Evolutionary conservation across 352 stramenopile species (phyloP).

Genomic region (Globisporangium nagaii): DNA sequence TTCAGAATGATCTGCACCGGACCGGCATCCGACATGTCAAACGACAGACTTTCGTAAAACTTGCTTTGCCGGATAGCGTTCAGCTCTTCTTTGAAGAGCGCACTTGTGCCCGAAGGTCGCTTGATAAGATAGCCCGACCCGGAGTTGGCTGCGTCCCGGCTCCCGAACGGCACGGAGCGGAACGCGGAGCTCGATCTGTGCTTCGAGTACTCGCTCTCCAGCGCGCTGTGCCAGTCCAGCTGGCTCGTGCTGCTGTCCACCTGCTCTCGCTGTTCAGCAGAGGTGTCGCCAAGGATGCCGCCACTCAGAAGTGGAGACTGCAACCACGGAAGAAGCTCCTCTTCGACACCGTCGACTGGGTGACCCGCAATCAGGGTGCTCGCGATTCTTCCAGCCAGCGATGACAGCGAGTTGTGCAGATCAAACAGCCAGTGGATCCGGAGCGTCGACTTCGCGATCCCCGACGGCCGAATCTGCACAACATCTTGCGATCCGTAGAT

Average conservation of each 20-base stretch:
- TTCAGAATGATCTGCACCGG: slow-evolving; percentile 52
- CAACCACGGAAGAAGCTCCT: slow-evolving; percentile 80
- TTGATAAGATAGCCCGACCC: background rate
- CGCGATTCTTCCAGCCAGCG: slow-evolving; percentile 57
- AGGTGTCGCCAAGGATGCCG: slow-evolving; percentile 25
- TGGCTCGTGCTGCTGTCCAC: background rate
- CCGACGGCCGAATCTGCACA: slow-evolving; percentile 65
- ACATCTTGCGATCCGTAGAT: slow-evolving; percentile 67
- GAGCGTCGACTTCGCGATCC: slow-evolving; percentile 72
- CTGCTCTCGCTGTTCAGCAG: slow-evolving; percentile 1
- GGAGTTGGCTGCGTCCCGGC: background rate
- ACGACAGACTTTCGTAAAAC: slow-evolving; percentile 53
- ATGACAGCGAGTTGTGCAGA: slow-evolving; percentile 68
- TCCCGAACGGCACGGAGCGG: background rate
- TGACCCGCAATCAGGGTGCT: slow-evolving; percentile 73
- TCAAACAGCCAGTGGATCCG: slow-evolving; percentile 82
- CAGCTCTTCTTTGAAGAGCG: slow-evolving; percentile 2
- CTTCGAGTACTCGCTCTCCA: slow-evolving; percentile 9
- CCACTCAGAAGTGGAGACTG: slow-evolving; percentile 79
- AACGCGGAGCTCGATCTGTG: slow-evolving; percentile 9
- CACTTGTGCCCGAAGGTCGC: background rate
- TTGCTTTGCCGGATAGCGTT: slow-evolving; percentile 27
- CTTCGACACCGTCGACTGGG: slow-evolving; percentile 69
- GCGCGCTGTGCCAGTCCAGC: slow-evolving; percentile 8
- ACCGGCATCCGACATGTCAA: slow-evolving; percentile 54